phyloP scores from a whole-genome alignment of 1,284 basidiomycete genomes.

The Tilletia walkeri region DNA sequence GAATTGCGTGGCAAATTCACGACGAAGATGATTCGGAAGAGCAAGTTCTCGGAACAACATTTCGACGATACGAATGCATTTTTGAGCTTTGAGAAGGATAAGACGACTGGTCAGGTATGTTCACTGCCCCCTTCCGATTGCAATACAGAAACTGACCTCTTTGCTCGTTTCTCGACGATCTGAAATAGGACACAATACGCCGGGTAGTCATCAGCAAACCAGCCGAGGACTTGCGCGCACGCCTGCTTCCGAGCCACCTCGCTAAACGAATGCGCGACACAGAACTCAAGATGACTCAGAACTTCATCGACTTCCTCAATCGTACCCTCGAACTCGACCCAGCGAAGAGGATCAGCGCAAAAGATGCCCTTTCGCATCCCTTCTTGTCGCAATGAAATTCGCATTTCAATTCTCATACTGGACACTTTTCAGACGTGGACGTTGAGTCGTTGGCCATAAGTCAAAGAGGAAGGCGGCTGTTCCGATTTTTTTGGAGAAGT shows the following conservation, averaged over 20 bases:
- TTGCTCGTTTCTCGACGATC: neutral
- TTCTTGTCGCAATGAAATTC: slow-evolving; percentile 60
- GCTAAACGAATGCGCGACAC: slow-evolving; percentile 75
- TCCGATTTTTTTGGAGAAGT: too few relatives aligned
- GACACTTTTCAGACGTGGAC: too few relatives aligned
- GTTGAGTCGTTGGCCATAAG: too few relatives aligned
- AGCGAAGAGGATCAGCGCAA: slow-evolving; percentile 75
- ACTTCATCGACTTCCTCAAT: slow-evolving; percentile 87
- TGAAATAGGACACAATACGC: slow-evolving; percentile 69
- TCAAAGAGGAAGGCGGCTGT: too few relatives aligned
- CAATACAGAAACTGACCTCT: slow-evolving; percentile 4
- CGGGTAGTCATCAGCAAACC: slow-evolving; percentile 83
- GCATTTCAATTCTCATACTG: too few relatives aligned
- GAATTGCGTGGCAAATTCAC: slow-evolving; percentile 93
- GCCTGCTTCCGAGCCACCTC: slow-evolving; percentile 76
- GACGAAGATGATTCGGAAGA: slow-evolving; percentile 88
- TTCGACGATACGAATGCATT: slow-evolving; percentile 78
- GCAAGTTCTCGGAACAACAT: slow-evolving; percentile 83
- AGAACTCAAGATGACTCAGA: slow-evolving; percentile 76
- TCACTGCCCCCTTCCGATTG: neutral
- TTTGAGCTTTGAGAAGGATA: slow-evolving; percentile 42
- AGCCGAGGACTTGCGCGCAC: slow-evolving; percentile 72
- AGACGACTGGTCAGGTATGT: slow-evolving; percentile 37
- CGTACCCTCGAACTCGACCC: slow-evolving; percentile 91
- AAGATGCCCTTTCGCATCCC: slow-evolving; percentile 81